Evolutionary conservation across 129 eudicot genomes (phyloP).

Genomic region (Flaveria ramosissima): DNA sequence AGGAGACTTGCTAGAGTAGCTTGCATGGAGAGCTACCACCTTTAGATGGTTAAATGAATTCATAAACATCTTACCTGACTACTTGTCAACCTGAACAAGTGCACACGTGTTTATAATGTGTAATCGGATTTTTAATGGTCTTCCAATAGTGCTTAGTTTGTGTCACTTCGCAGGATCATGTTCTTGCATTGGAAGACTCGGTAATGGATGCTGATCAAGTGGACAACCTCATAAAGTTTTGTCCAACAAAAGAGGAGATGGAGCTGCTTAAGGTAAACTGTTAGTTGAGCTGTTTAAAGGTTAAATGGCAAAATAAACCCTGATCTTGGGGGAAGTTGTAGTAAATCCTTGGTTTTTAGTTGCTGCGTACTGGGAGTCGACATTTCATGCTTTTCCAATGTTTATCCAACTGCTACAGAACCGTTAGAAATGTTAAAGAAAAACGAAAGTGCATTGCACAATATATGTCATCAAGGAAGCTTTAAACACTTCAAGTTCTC

Average conservation of each 20-base stretch:
- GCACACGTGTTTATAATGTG: not conserved
- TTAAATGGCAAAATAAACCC: not conserved
- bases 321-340: not conserved
- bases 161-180: constrained; percentile 55
- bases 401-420: not conserved
- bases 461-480: not conserved
- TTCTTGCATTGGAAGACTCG: constrained; percentile 81
- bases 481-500: constrained; percentile 1
- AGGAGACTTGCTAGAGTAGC: not conserved
- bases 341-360: not conserved
- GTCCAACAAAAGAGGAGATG: constrained; percentile 95
- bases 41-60: not conserved
- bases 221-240: constrained; percentile 92
- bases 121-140: constrained; percentile 3
- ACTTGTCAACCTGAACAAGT: not conserved
- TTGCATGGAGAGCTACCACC: not conserved
- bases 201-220: constrained; percentile 90
- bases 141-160: constrained; percentile 11
- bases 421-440: not conserved
- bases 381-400: not conserved
- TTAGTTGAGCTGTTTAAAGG: constrained; percentile 17
- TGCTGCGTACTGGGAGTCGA: not conserved
- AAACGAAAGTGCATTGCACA: constrained; percentile 7
- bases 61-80: not conserved
- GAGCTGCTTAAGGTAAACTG: constrained; percentile 77